phyloP scores from a whole-genome alignment of 257 asterid species.

The Striga asiatica region DNA sequence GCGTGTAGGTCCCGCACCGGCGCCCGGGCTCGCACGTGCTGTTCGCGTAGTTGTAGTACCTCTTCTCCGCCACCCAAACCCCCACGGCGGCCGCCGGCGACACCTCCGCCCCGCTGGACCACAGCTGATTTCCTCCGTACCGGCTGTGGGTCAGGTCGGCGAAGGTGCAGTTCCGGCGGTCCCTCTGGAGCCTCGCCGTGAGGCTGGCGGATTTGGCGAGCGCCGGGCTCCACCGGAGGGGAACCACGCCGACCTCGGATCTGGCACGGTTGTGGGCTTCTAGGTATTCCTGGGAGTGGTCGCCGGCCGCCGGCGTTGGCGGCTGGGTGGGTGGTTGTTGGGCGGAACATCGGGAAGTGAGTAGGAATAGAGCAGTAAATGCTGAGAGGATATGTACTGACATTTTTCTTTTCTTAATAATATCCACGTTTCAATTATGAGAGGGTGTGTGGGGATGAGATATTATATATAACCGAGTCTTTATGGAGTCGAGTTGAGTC shows the following conservation, averaged over 20 bases:
- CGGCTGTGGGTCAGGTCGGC: conserved; percentile 40
- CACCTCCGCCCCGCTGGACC: conserved; percentile 41
- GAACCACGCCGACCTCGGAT: conserved; percentile 56
- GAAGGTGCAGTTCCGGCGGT: conserved; percentile 55
- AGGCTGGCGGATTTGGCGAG: conserved; percentile 67
- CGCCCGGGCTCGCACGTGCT: conserved; percentile 49
- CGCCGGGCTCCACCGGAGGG: conserved; percentile 56
- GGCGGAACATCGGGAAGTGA: conserved; percentile 19
- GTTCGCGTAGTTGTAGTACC: conserved; percentile 42
- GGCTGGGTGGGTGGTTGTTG: conserved; percentile 21
- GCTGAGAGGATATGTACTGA: conserved; percentile 7
- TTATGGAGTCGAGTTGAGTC: no score
- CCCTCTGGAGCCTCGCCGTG: conserved; percentile 50
- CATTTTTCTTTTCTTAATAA: conserved; percentile 4
- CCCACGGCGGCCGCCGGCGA: conserved; percentile 57
- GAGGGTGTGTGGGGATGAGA: no score
- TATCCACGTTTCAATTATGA: no score
- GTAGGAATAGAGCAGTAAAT: conserved; percentile 19
- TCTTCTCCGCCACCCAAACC: conserved; percentile 72
- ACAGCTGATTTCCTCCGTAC: conserved; percentile 77
- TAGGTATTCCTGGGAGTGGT: conserved; percentile 33
- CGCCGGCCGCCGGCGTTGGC: conserved; percentile 17
- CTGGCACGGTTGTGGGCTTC: conserved; percentile 73
- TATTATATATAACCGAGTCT: no score
- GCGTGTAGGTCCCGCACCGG: conserved; percentile 80